Evolutionary conservation across 2,329 filamentous ascomycete genomes (phyloP), one percentile per base, ranked within the genome.

Genomic region (Exophiala xenobiotica): DNA sequence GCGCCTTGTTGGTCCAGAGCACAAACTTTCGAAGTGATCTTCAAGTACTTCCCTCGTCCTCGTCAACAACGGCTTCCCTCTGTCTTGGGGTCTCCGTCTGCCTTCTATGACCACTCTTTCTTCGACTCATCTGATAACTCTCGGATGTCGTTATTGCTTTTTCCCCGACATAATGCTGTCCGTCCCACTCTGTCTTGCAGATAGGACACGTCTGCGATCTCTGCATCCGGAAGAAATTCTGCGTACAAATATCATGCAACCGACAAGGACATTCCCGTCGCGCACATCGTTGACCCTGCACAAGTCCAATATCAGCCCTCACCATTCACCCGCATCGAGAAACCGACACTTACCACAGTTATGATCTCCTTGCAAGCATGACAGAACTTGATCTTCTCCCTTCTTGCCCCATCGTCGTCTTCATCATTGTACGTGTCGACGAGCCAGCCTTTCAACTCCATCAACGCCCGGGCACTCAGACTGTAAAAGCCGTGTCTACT

Each of bases 371-470:
- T 87, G 70, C 93, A 99, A 0, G 88, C 90, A 64, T 87, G 81
- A 67, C 93, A 99, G 57, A 85, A 82, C 71, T 93, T 95, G 67
- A 99, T 87, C 56, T 83, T 82, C 65, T 89, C 80, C 76, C 80
- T 83, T 48, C 61, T 56, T 7, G 65, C 68, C 1, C 70, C 71
- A 19, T 70, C 70, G 1, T 73, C 70, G n/a, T 75, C 72, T 7
- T 81, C 82, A 49, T 95, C 88, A 65, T 99, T 97, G 70, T 96
- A 99, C 22, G 86, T 89, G 46, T 88, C 87, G n/a, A 89, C 73
- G 42, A 99, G 78, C 85, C 91, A 97, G 1, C 80, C 78, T 51
- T 86, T 79, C 51, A 99, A 73, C 74, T 99, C 93, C 76, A 97
- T 82, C 60, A 99, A 73, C 1, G 83, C 86, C 6, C 92, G 80